Conservation (phyloP, 257 asterid species). For the Scutellaria minor region DNA sequence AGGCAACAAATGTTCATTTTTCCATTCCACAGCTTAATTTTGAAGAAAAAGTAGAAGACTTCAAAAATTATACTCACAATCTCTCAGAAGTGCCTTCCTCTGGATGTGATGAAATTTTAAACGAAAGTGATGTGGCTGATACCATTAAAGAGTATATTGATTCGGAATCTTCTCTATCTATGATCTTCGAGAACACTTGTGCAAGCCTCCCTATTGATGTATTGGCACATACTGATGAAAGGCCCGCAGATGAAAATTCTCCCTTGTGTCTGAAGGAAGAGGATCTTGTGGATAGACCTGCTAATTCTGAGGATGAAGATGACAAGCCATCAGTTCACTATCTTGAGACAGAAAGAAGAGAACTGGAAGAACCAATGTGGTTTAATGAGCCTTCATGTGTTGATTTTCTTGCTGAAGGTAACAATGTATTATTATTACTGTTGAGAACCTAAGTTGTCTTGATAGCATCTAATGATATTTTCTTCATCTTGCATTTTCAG, state of each 20-base stretch:
- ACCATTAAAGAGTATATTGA: conserved; percentile 48
- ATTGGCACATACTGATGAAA: conserved; percentile 23
- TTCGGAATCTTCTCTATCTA: conserved; percentile 47
- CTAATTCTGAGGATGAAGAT: conserved; percentile 18
- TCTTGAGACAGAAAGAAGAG: conserved; percentile 26
- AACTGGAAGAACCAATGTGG: not conserved
- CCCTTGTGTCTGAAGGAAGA: conserved; percentile 16
- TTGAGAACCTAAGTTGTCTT: not conserved
- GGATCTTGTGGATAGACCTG: conserved; percentile 18
- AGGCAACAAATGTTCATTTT: conserved; percentile 22
- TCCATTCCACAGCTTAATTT: conserved; percentile 33
- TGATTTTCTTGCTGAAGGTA: conserved; percentile 37
- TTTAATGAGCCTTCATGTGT: not conserved
- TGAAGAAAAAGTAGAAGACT: conserved; percentile 35
- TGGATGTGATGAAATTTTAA: conserved; percentile 34
- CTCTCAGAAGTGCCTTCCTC: conserved; percentile 31
- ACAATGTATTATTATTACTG: not conserved
- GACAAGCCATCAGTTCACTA: conserved; percentile 19
- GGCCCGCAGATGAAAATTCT: not conserved
- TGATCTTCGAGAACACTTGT: conserved; percentile 30
- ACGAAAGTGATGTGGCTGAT: conserved; percentile 54
- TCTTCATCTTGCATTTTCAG: conserved; percentile 9
- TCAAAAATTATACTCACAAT: not conserved
- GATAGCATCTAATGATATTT: conserved; percentile 4
- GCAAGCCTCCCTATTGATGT: conserved; percentile 23